Conservation (phyloP, 1,284 basidiomycete genomes). For the Blastosporella zonata region DNA sequence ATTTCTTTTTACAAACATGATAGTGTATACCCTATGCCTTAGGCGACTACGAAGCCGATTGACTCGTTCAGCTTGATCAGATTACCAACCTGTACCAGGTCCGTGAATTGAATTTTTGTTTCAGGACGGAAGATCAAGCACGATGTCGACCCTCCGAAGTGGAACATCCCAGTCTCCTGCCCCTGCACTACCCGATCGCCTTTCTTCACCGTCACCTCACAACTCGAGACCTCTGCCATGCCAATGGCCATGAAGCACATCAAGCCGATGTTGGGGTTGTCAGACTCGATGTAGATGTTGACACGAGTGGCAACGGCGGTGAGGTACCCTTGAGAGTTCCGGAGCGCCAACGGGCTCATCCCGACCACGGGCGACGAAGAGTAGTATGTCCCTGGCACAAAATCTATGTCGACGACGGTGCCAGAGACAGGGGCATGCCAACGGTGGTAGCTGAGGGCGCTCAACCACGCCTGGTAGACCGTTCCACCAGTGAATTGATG, state of each 20-base stretch:
- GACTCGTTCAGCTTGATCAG: constrained; percentile 5
- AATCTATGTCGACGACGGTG: constrained; percentile 38
- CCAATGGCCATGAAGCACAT: constrained; percentile 51
- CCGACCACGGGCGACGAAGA: constrained; percentile 31
- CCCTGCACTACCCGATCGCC: constrained; percentile 39
- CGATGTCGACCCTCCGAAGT: constrained; percentile 50
- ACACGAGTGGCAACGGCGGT: constrained; percentile 39
- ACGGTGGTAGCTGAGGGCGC: constrained; percentile 48
- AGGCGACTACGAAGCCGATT: neutral
- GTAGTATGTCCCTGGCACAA: constrained; percentile 52
- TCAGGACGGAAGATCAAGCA: constrained; percentile 36
- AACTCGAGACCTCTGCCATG: constrained; percentile 45
- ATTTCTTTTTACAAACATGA: too few relatives aligned
- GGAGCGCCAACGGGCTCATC: constrained; percentile 24
- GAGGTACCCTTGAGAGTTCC: constrained; percentile 28
- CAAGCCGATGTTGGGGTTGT: constrained; percentile 46
- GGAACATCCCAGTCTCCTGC: constrained; percentile 49
- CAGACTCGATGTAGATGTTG: constrained; percentile 52
- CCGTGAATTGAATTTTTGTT: constrained; percentile 9
- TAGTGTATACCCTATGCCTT: too few relatives aligned
- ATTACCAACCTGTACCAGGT: neutral
- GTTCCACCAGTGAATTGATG: constrained; percentile 45
- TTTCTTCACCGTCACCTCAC: constrained; percentile 23
- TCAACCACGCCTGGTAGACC: constrained; percentile 54
- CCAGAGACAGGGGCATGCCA: constrained; percentile 55